Evolutionary conservation across 2,329 filamentous ascomycete genomes (phyloP).

Genomic region (Arthroderma sp.): DNA sequence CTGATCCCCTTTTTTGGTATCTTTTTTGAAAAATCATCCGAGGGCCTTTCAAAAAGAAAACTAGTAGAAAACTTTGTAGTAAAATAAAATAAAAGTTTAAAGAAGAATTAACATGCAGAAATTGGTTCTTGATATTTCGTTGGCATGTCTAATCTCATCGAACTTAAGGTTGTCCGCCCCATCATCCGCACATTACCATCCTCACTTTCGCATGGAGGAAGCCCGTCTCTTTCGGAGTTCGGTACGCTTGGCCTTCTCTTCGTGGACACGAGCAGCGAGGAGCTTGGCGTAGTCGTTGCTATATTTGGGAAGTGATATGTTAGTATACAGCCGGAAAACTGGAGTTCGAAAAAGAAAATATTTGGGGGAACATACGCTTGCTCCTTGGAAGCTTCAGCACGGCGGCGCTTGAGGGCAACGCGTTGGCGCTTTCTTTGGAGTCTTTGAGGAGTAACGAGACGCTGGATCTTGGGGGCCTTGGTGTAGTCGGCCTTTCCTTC

Average conservation of each 20-base stretch:
- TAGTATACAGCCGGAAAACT: conserved; percentile 3
- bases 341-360: not conserved
- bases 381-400: conserved; percentile 93
- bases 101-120: too few species aligned
- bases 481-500: conserved; percentile 98
- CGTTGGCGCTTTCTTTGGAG: conserved; percentile 99
- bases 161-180: conserved; percentile 1
- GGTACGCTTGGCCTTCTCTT: conserved; percentile 87
- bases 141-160: not conserved
- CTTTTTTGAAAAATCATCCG: too few species aligned
- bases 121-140: not conserved
- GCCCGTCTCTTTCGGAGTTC: conserved; percentile 95
- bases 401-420: conserved; percentile 94
- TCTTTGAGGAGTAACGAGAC: conserved; percentile 97
- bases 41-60: too few species aligned
- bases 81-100: too few species aligned
- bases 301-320: conserved; percentile 6
- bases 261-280: conserved; percentile 90
- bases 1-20: too few species aligned
- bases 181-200: conserved; percentile 4
- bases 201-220: conserved; percentile 82
- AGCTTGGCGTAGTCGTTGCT: conserved; percentile 95
- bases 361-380: conserved; percentile 65
- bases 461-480: conserved; percentile 99
- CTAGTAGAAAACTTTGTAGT: too few species aligned